A percentile compares a stretch with the other conserved stretches of the same genome.
Conservation (phyloP, 345 rosid species). For the Reutealis trisperma region DNA sequence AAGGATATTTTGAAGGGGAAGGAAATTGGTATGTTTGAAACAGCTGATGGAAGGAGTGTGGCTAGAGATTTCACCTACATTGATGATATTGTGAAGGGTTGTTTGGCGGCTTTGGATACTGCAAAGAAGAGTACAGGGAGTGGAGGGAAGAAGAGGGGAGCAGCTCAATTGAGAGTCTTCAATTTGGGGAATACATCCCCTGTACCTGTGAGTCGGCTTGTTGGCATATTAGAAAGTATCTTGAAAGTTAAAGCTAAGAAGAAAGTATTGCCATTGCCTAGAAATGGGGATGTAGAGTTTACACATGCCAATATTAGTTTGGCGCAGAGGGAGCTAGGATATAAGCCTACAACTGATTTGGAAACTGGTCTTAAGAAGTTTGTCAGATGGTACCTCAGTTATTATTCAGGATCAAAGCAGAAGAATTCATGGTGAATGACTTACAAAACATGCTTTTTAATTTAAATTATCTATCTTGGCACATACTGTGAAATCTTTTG, state of each 20-base stretch:
- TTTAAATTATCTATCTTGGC: background rate
- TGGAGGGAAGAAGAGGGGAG: constrained; percentile 23
- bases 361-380: constrained; percentile 72
- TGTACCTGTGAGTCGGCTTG: constrained; percentile 16
- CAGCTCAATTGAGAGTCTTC: constrained; percentile 15
- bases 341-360: constrained; percentile 31
- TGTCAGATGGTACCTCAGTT: constrained; percentile 65
- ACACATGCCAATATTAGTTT: constrained; percentile 22
- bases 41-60: constrained; percentile 20
- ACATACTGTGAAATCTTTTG: constrained; percentile 2
- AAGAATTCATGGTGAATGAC: constrained; percentile 25
- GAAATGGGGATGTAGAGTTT: constrained; percentile 28
- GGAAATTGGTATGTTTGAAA: constrained; percentile 10
- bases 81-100: constrained; percentile 23
- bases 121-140: constrained; percentile 23
- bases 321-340: constrained; percentile 24
- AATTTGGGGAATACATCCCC: constrained; percentile 28
- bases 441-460: background rate
- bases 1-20: constrained; percentile 21
- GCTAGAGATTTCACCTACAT: constrained; percentile 25
- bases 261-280: constrained; percentile 20
- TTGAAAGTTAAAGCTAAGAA: constrained; percentile 25
- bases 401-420: constrained; percentile 47
- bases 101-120: constrained; percentile 23
- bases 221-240: constrained; percentile 12